Percentiles rank a stretch among this genome's conserved stretches.
Evolutionary conservation across 306 rosid species (phyloP).

Genomic region (Datisca glomerata): DNA sequence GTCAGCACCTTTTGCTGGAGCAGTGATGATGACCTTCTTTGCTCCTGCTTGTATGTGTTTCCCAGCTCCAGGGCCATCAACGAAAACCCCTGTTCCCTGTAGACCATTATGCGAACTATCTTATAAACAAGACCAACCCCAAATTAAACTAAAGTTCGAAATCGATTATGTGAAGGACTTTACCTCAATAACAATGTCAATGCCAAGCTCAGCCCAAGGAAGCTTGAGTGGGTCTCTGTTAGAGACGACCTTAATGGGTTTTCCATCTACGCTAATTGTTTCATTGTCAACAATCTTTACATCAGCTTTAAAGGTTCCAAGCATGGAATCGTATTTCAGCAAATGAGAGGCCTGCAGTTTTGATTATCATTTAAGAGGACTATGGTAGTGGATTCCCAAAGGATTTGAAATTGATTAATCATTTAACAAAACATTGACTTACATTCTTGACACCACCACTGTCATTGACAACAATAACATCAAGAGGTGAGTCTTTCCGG

Average conservation of each 20-base stretch:
- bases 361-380: background rate
- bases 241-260: slow-evolving; percentile 80
- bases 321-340: slow-evolving; percentile 89
- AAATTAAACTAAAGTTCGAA: slow-evolving; percentile 4
- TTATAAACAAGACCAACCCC: too few species aligned
- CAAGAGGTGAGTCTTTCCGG: slow-evolving; percentile 82
- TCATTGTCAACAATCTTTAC: slow-evolving; percentile 56
- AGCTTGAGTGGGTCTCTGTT: slow-evolving; percentile 91
- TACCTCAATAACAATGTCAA: slow-evolving; percentile 97
- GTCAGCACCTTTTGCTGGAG: slow-evolving; percentile 99
- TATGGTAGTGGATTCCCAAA: too few species aligned
- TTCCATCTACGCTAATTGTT: slow-evolving; percentile 86
- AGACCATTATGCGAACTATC: slow-evolving; percentile 2
- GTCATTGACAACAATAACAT: slow-evolving; percentile 87
- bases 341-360: slow-evolving; percentile 55
- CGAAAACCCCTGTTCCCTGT: slow-evolving; percentile 99
- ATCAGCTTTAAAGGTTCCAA: slow-evolving; percentile 88
- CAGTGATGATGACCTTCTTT: slow-evolving; percentile 93
- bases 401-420: background rate
- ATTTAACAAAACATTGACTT: slow-evolving; percentile 13
- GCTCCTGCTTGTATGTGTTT: slow-evolving; percentile 99
- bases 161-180: slow-evolving; percentile 1
- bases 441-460: slow-evolving; percentile 99
- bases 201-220: slow-evolving; percentile 96
- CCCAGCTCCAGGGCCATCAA: slow-evolving; percentile 98